Base-by-base conservation (phyloP, 208 protist species). In the Wallacemonas sp. region DNA sequence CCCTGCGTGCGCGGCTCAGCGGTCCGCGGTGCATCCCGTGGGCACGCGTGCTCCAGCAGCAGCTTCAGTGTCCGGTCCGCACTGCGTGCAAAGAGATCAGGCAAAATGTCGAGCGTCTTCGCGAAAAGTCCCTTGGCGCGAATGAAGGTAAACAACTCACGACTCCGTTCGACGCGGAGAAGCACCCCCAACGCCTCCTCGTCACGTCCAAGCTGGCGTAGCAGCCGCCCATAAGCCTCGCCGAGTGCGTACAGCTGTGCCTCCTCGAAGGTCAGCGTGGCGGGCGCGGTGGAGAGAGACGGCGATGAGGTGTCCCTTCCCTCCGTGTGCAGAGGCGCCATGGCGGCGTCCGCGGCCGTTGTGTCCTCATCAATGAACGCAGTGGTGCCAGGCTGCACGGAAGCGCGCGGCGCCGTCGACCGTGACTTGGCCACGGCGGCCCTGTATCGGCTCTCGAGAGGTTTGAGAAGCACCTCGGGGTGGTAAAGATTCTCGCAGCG, bases 101-200 rank as follows among this genome's bases (percentile, higher is more conserved):
- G 82, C 33, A 92, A 67, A 2, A 84, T 50, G 34, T 79, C 68
- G 19, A 70, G 46, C 17, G 78, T 63, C 59, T 76, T 66, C 24
- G 19, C 53, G 68, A 66, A 73, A 13, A 78, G 63, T 29, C 21
- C 17, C 34, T 32, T 9, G 12, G 48, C 21, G 9, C 36, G 44
- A 52, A 81, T 72, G 44, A 83, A 73, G 19, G 39, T 27, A 53
- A 87, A 87, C n/a, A 87, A 64, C 60, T 81, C 72, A 52, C 71
- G 45, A 52, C 81, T 83, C 5, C 65, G 22, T 15, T 70, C 38
- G n/a, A 90, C 64, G 17, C 65, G 66, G 50, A 91, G 61, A 3
- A 93, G 45, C 53, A 87, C 77, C 29, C 79, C 71, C 34, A 93
- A 74, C 39, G 87, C 87, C 39, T 85, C 77, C 17, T 87, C 79